Base-by-base conservation (phyloP, 2,329 filamentous ascomycete genomes). In the Cryphonectria nitschkei region DNA sequence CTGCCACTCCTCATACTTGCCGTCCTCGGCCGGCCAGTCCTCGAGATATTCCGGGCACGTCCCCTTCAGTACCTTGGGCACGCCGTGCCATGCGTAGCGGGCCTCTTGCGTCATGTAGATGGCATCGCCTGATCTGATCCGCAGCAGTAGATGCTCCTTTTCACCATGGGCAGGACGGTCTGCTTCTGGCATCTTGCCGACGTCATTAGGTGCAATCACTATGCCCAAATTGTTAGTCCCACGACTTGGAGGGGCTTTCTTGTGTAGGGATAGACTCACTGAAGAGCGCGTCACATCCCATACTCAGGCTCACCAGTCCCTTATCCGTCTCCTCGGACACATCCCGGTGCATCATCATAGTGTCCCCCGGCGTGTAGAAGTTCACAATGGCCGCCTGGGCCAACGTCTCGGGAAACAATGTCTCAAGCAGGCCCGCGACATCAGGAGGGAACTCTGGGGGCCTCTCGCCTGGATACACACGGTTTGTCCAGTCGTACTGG, bases 401-500 rank as follows among this genome's bases (percentile, higher is more conserved):
- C 67, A 87, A 84, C 19, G 95, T 96, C 14, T 89, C 85, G 0
- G 94, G 92, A 75, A 97, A 98, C 0, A 96, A 80, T 0, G 81
- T 81, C 69, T 89, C 85, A 0, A 98, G 82, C 9, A 97, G 87
- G 0, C 78, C 79, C 4, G 89, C 89, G 65, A 97, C 86, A 77
- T 97, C 94, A 1, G 79, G 56, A 0, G 95, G 95, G 75, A 98
- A 98, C 0, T 82, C 76, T 0, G 93, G 93, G 0, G 92, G 90
- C 3, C 79, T 72, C n/a, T 86, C 85, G 13, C 84, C 79, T 0
- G 95, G 94, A 77, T 98, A 98, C 16, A 88, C 83, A 75, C 97
- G 95, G 70, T 89, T 88, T 0, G 94, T 97, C 96, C 95, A 98
- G 82, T 98, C 93, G 80, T 98, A 98, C 80, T 98, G 96, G 0